Conservation (phyloP, 306 rosid species). For the Parietaria judaica region DNA sequence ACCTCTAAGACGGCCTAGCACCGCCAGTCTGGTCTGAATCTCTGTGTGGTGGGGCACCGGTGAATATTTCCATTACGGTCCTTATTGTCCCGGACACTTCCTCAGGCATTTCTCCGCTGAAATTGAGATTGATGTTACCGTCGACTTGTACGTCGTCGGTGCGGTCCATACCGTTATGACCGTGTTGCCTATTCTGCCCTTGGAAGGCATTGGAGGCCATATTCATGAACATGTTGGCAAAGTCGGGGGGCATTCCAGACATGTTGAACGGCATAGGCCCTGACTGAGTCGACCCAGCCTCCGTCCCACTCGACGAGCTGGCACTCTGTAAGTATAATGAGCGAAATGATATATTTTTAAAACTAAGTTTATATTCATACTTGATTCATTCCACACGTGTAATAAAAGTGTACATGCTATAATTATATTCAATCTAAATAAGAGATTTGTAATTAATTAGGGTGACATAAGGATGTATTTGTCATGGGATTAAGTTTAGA, state of each 20-base stretch:
- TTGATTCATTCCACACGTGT: no score
- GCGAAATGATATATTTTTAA: no score
- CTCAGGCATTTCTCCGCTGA: constrained; percentile 59
- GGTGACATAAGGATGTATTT: no score
- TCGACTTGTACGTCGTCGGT: constrained; percentile 33
- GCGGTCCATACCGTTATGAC: constrained; percentile 28
- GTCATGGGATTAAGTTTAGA: no score
- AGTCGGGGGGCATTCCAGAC: constrained; percentile 23
- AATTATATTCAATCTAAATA: no score
- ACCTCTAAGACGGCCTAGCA: constrained; percentile 29
- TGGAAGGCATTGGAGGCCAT: constrained; percentile 38
- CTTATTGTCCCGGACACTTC: constrained; percentile 51
- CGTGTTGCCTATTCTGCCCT: constrained; percentile 38
- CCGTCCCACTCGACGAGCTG: constrained; percentile 32
- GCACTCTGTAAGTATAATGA: constrained; percentile 26
- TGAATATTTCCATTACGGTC: constrained; percentile 62
- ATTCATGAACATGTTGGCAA: constrained; percentile 63
- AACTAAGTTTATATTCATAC: no score
- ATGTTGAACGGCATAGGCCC: constrained; percentile 45
- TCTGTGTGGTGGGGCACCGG: constrained; percentile 36
- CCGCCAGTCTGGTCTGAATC: constrained; percentile 38
- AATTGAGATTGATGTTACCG: constrained; percentile 41
- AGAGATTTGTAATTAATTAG: no score
- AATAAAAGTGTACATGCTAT: no score
- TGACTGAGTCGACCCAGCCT: constrained; percentile 36